Evolutionary conservation across 2,329 filamentous ascomycete species (phyloP).

Genomic region (Cercospora nicotianae): DNA sequence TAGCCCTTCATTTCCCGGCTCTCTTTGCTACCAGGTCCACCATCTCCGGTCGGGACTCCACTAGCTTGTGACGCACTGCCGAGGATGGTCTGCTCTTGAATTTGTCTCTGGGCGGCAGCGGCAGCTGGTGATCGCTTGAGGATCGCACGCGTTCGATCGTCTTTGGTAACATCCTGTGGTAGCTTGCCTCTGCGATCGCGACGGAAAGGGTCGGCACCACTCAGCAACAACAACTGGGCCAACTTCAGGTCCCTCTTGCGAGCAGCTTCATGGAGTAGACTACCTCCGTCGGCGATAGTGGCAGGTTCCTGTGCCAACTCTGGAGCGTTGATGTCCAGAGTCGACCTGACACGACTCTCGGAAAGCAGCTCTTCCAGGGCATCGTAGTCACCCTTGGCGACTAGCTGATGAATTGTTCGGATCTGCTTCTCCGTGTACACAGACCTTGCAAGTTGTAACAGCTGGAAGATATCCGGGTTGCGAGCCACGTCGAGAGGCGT

Average conservation of each 20-base stretch:
- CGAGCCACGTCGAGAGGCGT: conserved; percentile 84
- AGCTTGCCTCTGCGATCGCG: conserved; percentile 93
- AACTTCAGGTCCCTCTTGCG: conserved; percentile 82
- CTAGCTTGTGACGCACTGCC: conserved; percentile 61
- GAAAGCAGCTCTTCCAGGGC: conserved; percentile 76
- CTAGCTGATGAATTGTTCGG: conserved; percentile 77
- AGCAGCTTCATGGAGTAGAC: conserved; percentile 88
- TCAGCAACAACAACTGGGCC: conserved; percentile 85
- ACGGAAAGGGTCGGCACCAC: conserved; percentile 93
- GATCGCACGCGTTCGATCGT: conserved; percentile 83
- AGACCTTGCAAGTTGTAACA: conserved; percentile 84
- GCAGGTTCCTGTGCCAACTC: conserved; percentile 80
- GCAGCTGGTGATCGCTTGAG: conserved; percentile 93
- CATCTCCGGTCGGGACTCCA: conserved; percentile 44
- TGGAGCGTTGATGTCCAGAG: conserved; percentile 87
- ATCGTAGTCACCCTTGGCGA: conserved; percentile 72
- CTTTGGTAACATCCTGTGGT: conserved; percentile 93
- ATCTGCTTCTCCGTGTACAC: conserved; percentile 86
- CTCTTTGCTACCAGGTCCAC: conserved; percentile 71
- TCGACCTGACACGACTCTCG: conserved; percentile 79
- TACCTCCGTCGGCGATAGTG: conserved; percentile 82
- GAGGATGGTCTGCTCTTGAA: conserved; percentile 95
- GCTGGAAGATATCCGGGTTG: conserved; percentile 92
- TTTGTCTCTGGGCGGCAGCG: conserved; percentile 87
- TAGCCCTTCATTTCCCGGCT: conserved; percentile 97